A percentile compares a stretch with the other conserved stretches of the same genome.
These are phyloP conservation scores for Boletus pseudopeckii DNA, from an alignment of 768 basidiomycete species.

Conservation along the genomic window DNA sequence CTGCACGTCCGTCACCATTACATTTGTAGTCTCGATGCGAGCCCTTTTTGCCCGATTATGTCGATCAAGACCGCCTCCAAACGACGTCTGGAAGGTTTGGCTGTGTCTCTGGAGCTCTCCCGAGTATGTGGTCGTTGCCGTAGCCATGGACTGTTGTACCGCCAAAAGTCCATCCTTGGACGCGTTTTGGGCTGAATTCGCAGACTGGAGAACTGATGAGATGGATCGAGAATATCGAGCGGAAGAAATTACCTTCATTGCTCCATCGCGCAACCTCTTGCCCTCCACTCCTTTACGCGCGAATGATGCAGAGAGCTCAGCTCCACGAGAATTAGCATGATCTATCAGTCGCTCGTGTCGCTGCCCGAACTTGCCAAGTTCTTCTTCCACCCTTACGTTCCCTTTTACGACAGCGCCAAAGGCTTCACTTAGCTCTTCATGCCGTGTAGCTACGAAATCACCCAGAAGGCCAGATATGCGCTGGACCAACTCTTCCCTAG, in stretches of 20 bases:
- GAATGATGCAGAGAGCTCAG: constrained; percentile 39
- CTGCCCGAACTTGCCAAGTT: constrained; percentile 44
- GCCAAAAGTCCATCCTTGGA: constrained; percentile 42
- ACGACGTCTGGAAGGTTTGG: constrained; percentile 42
- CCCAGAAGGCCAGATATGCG: constrained; percentile 70
- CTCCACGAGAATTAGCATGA: constrained; percentile 39
- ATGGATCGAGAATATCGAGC: background rate
- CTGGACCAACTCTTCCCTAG: constrained; percentile 71
- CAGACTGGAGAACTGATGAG: constrained; percentile 36
- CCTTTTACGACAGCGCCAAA: constrained; percentile 50
- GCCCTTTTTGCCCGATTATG: constrained; percentile 63
- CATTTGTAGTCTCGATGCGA: constrained; percentile 55
- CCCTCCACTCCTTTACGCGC: constrained; percentile 47
- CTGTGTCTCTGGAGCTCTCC: constrained; percentile 49
- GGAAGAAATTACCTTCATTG: constrained; percentile 49
- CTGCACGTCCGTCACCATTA: constrained; percentile 47
- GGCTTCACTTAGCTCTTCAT: constrained; percentile 59
- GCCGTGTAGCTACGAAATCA: constrained; percentile 66
- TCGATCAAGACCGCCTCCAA: constrained; percentile 57
- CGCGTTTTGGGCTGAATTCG: constrained; percentile 37
- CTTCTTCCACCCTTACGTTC: constrained; percentile 54
- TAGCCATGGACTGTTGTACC: constrained; percentile 44
- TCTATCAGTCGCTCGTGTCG: constrained; percentile 49
- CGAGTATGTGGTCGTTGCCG: constrained; percentile 49
- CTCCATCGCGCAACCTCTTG: constrained; percentile 54